phyloP scores from a whole-genome alignment of 306 rosid genomes.

The Aeschynomene evenia region DNA sequence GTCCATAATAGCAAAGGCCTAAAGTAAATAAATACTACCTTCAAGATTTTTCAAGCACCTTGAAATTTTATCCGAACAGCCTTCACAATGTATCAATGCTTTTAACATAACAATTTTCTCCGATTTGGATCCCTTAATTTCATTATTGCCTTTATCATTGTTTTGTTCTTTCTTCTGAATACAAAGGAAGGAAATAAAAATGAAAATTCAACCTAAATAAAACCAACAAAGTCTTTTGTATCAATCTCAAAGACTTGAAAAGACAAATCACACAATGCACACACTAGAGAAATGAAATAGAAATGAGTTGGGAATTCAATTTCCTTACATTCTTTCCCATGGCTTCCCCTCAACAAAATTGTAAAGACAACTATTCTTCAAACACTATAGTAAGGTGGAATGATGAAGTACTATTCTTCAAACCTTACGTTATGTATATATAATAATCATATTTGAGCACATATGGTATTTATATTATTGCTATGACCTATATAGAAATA shows the following conservation, averaged over 20 bases:
- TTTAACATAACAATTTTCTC: constrained; percentile 53
- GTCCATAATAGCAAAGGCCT: neutral
- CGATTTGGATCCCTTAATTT: constrained; percentile 9
- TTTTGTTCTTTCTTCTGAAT: constrained; percentile 8
- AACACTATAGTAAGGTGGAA: neutral
- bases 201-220: neutral
- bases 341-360: neutral
- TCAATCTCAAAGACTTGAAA: neutral
- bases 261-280: neutral
- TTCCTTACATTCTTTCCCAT: constrained; percentile 36
- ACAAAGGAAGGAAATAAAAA: neutral
- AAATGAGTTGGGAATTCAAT: neutral
- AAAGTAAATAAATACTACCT: constrained; percentile 37
- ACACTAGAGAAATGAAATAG: neutral
- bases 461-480: neutral
- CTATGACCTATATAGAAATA: constrained; percentile 8
- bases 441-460: neutral
- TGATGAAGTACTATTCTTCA: neutral
- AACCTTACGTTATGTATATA: neutral
- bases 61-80: constrained; percentile 53
- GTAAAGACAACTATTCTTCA: neutral
- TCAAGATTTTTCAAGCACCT: constrained; percentile 55
- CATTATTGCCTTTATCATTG: neutral
- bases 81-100: constrained; percentile 77
- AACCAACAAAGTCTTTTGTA: neutral